Evolutionary conservation across 129 eudicot genomes (phyloP).

Genomic region (Dittrichia graveolens): DNA sequence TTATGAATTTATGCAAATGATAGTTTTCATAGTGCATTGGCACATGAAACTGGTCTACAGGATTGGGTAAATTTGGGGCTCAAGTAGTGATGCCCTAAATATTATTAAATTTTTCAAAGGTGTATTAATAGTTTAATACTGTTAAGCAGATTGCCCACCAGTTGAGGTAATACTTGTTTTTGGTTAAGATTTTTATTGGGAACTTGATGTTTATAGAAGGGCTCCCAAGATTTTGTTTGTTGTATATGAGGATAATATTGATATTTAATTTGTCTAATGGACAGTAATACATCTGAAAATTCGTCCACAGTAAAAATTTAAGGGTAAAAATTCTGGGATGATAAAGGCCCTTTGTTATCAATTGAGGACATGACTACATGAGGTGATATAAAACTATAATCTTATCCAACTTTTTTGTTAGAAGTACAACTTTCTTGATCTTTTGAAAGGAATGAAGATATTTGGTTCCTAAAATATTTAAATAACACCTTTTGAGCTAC

Average conservation of each 20-base stretch:
- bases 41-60: not conserved
- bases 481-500: constrained; percentile 10
- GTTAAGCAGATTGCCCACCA: no score
- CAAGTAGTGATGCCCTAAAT: not conserved
- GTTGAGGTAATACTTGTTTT: no score
- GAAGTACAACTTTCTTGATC: not conserved
- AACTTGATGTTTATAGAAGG: not conserved
- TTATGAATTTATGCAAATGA: not conserved
- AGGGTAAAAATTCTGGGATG: no score
- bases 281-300: not conserved
- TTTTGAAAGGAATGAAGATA: not conserved
- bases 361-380: not conserved
- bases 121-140: no score
- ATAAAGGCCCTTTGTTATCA: not conserved
- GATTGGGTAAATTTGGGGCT: not conserved
- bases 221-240: not conserved
- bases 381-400: not conserved
- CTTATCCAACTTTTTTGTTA: not conserved
- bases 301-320: not conserved
- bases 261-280: not conserved
- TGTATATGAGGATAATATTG: not conserved
- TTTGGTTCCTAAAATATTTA: not conserved
- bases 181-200: no score
- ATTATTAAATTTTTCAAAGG: not conserved
- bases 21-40: not conserved